These are phyloP conservation scores for Teratosphaeria viscida DNA, from an alignment of 2,329 filamentous ascomycete genomes.

Conservation along the genomic window DNA sequence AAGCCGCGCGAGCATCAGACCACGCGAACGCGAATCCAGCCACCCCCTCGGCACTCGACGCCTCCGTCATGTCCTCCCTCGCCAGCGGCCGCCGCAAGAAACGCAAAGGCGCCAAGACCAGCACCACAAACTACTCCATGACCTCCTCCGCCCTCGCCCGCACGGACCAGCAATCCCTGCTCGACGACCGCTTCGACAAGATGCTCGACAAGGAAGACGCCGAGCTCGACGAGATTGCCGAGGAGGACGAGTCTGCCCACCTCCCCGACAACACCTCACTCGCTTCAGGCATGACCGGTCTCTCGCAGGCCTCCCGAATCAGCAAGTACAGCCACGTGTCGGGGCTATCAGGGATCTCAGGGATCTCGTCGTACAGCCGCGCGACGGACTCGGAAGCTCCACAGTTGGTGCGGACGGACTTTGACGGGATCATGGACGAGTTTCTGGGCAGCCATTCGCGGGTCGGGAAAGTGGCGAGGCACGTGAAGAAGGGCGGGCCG, in stretches of 20 bases:
- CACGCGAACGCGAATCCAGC: conserved; percentile 24
- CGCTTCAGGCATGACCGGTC: conserved; percentile 39
- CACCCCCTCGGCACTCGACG: conserved; percentile 55
- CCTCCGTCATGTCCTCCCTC: conserved; percentile 58
- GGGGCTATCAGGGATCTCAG: conserved; percentile 27
- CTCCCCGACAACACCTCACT: conserved; percentile 34
- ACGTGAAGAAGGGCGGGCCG: conserved; percentile 58
- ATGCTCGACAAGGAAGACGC: conserved; percentile 35
- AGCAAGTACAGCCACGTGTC: conserved; percentile 28
- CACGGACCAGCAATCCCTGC: conserved; percentile 72
- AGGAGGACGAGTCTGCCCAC: conserved; percentile 5
- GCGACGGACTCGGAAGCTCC: conserved; percentile 31
- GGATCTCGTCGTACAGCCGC: conserved; percentile 17
- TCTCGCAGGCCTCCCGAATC: conserved; percentile 36
- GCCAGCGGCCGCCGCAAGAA: conserved; percentile 81
- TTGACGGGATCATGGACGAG: conserved; percentile 85
- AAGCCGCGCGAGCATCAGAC: conserved; percentile 30
- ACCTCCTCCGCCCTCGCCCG: conserved; percentile 76
- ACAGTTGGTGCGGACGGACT: conserved; percentile 58
- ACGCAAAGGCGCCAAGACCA: conserved; percentile 86
- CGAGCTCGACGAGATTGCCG: conserved; percentile 12
- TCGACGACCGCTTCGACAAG: conserved; percentile 85
- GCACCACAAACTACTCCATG: conserved; percentile 82
- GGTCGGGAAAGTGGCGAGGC: conserved; percentile 53
- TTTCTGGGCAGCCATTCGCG: conserved; percentile 69